These are phyloP conservation scores for Apophysomyces ossiformis DNA, from an alignment of 371 early-diverging fungal species.

Conservation along the genomic window DNA sequence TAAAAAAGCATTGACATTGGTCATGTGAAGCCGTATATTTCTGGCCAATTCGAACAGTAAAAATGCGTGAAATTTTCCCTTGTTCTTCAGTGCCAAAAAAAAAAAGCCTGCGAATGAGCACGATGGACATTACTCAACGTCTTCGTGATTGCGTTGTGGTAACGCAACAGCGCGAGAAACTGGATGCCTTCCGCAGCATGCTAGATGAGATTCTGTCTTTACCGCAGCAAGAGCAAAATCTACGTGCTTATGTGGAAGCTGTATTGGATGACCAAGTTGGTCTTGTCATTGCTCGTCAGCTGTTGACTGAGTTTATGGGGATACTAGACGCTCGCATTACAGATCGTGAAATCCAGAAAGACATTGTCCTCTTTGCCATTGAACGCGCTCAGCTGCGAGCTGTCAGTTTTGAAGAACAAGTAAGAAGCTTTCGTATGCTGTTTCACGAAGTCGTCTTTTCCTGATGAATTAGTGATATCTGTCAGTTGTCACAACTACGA, in stretches of 20 bases:
- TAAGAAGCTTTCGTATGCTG: constrained; percentile 20
- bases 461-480: background rate
- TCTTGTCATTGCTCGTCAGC: constrained; percentile 76
- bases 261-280: constrained; percentile 77
- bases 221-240: constrained; percentile 26
- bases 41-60: background rate
- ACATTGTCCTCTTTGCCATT: constrained; percentile 60
- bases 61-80: background rate
- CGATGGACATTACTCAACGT: constrained; percentile 36
- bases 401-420: constrained; percentile 91
- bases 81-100: background rate
- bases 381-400: constrained; percentile 67
- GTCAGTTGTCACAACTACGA: constrained; percentile 72
- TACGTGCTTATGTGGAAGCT: constrained; percentile 60
- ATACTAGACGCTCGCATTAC: constrained; percentile 42
- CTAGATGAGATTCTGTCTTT: constrained; percentile 34
- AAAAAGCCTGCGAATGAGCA: too few relatives aligned
- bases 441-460: background rate
- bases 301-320: constrained; percentile 66
- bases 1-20: too few relatives aligned
- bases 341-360: constrained; percentile 50
- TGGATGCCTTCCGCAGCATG: constrained; percentile 40
- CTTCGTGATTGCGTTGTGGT: constrained; percentile 36
- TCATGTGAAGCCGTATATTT: too few relatives aligned
- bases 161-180: constrained; percentile 48